A percentile compares a stretch with the other conserved stretches of the same genome.
phyloP scores from a whole-genome alignment of 1,284 basidiomycete genomes.

The Ustilago vetiveriae region DNA sequence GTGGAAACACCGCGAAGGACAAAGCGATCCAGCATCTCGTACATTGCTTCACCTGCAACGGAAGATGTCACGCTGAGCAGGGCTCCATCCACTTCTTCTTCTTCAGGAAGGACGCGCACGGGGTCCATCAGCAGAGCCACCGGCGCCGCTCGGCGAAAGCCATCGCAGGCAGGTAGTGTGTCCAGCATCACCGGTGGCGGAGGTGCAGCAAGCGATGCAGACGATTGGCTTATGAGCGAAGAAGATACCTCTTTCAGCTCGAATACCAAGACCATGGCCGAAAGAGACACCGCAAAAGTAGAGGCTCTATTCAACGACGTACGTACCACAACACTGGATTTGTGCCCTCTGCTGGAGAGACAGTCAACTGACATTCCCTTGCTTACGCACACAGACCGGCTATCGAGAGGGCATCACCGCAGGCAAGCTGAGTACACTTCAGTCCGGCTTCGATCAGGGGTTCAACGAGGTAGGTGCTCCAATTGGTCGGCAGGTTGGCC shows the following conservation, averaged over 20 bases:
- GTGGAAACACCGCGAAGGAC: constrained; percentile 27
- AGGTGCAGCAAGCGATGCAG: constrained; percentile 15
- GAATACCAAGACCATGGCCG: constrained; percentile 30
- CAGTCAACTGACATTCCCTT: neutral
- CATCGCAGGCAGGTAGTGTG: constrained; percentile 2
- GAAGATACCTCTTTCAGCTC: constrained; percentile 25
- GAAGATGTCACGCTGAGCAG: constrained; percentile 4
- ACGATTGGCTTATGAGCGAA: constrained; percentile 52
- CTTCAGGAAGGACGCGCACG: constrained; percentile 7
- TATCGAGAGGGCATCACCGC: constrained; percentile 87
- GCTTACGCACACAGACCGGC: constrained; percentile 78
- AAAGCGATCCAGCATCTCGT: constrained; percentile 36
- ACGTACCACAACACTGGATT: constrained; percentile 14
- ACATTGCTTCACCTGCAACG: constrained; percentile 39
- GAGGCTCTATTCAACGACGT: constrained; percentile 53
- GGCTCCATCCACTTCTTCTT: constrained; percentile 13
- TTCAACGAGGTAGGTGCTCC: constrained; percentile 78
- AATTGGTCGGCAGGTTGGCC: constrained; percentile 77
- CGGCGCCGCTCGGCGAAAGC: constrained; percentile 7
- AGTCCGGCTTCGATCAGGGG: constrained; percentile 82
- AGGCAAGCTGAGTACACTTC: constrained; percentile 81
- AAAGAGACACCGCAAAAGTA: constrained; percentile 46
- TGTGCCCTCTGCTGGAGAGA: neutral
- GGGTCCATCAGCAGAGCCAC: constrained; percentile 23
- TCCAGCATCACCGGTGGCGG: neutral